Evolutionary conservation across 768 basidiomycete species (phyloP).

Genomic region (Lactifluus hygrophoroides): DNA sequence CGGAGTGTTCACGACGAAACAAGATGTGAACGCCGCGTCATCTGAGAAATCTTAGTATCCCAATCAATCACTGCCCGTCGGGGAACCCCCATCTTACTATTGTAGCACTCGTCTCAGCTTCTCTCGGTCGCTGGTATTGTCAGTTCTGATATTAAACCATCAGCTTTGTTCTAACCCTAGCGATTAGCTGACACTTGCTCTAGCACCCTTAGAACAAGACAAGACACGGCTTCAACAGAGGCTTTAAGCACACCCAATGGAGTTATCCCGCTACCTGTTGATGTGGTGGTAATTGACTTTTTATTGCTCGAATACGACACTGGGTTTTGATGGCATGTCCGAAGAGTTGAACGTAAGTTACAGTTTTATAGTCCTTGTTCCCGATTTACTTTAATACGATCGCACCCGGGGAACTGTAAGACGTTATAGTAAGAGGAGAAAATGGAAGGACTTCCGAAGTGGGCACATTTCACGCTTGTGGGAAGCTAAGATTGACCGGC

Average conservation of each 20-base stretch:
- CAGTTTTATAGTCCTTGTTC: too few relatives aligned
- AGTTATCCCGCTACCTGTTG: neutral
- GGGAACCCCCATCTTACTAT: neutral
- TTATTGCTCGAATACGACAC: too few relatives aligned
- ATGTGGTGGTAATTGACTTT: neutral
- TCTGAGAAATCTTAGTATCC: too few relatives aligned
- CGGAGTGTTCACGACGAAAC: conserved; percentile 70
- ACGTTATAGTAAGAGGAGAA: neutral
- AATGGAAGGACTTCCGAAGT: neutral
- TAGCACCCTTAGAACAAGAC: neutral
- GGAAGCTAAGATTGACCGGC: neutral
- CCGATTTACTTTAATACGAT: too few relatives aligned
- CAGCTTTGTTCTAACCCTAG: neutral
- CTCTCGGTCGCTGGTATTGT: neutral
- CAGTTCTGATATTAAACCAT: neutral
- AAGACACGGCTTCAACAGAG: neutral
- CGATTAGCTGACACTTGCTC: neutral
- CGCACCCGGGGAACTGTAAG: too few relatives aligned
- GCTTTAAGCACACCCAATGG: too few relatives aligned
- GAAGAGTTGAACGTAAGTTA: too few relatives aligned
- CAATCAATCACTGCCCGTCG: too few relatives aligned
- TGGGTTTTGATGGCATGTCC: neutral
- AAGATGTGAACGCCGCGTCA: conserved; percentile 65
- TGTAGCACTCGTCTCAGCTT: neutral
- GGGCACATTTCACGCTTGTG: neutral